phyloP scores from a whole-genome alignment of 345 rosid species.

The Tarenaya hassleriana region DNA sequence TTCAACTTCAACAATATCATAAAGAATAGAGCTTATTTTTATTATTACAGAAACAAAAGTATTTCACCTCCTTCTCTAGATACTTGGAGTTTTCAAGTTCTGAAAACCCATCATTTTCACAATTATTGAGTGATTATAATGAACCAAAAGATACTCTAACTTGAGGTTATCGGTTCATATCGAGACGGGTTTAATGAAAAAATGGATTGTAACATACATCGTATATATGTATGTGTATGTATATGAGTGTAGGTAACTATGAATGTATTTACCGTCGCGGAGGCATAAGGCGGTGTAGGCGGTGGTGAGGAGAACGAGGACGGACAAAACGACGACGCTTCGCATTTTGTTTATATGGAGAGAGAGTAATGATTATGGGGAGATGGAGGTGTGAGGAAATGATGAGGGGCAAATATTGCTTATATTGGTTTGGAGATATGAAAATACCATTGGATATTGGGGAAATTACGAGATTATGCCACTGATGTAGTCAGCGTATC shows the following conservation, averaged over 20 bases:
- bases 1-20: too few species aligned
- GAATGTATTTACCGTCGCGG: constrained; percentile 23
- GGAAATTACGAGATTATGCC: constrained; percentile 24
- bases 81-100: too few species aligned
- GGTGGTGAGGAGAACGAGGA: constrained; percentile 23
- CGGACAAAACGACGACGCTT: constrained; percentile 21
- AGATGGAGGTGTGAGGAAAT: constrained; percentile 10
- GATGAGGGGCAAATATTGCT: constrained; percentile 9
- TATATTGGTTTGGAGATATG: constrained; percentile 18
- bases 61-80: too few species aligned
- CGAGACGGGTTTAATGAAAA: constrained; percentile 8
- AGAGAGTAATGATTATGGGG: not conserved
- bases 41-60: too few species aligned
- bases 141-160: too few species aligned
- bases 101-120: too few species aligned
- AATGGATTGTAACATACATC: too few species aligned
- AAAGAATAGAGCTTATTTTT: too few species aligned
- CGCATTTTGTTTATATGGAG: constrained; percentile 13
- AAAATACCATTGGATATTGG: constrained; percentile 10
- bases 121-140: too few species aligned
- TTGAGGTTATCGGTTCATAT: not conserved
- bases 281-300: constrained; percentile 20
- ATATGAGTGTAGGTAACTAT: not conserved
- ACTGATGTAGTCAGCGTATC: constrained; percentile 26
- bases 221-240: not conserved